These are phyloP conservation scores for Polysphondylium violaceum DNA, from an alignment of 78 protist species.

Conservation along the genomic window DNA sequence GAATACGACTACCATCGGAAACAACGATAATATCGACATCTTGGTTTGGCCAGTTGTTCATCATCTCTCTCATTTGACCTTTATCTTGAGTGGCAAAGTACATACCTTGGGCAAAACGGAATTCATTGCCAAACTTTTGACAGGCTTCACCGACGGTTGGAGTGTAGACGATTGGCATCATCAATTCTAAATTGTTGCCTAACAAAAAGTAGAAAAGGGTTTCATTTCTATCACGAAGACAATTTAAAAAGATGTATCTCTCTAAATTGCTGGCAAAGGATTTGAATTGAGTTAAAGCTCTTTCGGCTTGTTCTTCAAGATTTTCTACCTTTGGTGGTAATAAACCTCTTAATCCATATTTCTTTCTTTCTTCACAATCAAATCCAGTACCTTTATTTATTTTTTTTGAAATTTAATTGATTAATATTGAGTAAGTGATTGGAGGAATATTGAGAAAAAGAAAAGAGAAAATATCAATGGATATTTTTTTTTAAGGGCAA, in stretches of 20 bases:
- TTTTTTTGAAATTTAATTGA: too few relatives aligned
- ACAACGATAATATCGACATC: slow-evolving; percentile 93
- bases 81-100: slow-evolving; percentile 88
- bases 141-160: slow-evolving; percentile 98
- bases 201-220: slow-evolving; percentile 90
- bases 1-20: slow-evolving; percentile 98
- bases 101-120: slow-evolving; percentile 89
- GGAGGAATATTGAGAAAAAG: neutral
- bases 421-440: too few relatives aligned
- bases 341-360: slow-evolving; percentile 85
- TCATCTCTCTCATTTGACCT: slow-evolving; percentile 81
- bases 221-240: slow-evolving; percentile 88
- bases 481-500: neutral
- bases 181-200: slow-evolving; percentile 82
- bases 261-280: slow-evolving; percentile 48
- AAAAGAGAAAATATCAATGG: neutral
- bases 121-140: slow-evolving; percentile 86
- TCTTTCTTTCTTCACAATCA: slow-evolving; percentile 41
- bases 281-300: slow-evolving; percentile 69
- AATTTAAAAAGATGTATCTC: slow-evolving; percentile 84
- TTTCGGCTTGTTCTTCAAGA: slow-evolving; percentile 79
- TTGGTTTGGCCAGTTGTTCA: slow-evolving; percentile 89
- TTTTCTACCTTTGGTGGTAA: slow-evolving; percentile 86
- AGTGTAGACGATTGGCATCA: slow-evolving; percentile 95
- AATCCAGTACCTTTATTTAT: slow-evolving; percentile 81